phyloP scores from a whole-genome alignment of 2,329 filamentous ascomycete genomes.

The Trichophyton schoenleinii region DNA sequence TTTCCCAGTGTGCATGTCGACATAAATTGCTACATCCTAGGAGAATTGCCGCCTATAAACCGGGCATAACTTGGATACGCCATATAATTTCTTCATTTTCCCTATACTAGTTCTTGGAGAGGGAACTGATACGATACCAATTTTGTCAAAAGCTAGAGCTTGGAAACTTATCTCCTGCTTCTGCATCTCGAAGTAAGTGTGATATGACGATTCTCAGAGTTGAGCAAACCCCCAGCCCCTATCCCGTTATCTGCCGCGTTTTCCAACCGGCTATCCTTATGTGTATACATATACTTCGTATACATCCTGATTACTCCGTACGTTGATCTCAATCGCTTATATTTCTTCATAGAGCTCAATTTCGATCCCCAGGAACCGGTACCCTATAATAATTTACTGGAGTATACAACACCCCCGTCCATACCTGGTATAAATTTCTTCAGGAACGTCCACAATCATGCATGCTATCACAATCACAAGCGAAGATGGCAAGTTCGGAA shows the following conservation, averaged over 20 bases:
- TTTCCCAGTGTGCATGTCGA: too few relatives aligned
- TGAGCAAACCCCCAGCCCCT: not conserved
- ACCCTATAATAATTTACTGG: not conserved
- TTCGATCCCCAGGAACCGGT: not conserved
- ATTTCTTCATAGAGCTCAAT: not conserved
- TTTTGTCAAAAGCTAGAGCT: not conserved
- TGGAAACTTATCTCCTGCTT: not conserved
- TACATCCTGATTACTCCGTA: not conserved
- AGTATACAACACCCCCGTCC: not conserved
- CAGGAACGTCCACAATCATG: conserved; percentile 4
- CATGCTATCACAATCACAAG: conserved; percentile 33
- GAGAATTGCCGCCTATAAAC: not conserved
- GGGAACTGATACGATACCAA: not conserved
- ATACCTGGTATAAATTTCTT: not conserved
- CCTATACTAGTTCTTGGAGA: not conserved
- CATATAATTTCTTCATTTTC: not conserved
- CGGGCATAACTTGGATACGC: not conserved
- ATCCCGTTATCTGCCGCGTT: not conserved
- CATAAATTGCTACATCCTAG: too few relatives aligned
- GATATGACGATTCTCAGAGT: not conserved
- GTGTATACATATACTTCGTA: not conserved
- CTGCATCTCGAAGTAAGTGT: not conserved
- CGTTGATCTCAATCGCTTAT: not conserved
- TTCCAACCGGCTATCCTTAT: not conserved
- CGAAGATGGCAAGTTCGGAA: conserved; percentile 52